phyloP scores from a whole-genome alignment of 2,329 filamentous ascomycete species.

The Lizonia empirigonia region DNA sequence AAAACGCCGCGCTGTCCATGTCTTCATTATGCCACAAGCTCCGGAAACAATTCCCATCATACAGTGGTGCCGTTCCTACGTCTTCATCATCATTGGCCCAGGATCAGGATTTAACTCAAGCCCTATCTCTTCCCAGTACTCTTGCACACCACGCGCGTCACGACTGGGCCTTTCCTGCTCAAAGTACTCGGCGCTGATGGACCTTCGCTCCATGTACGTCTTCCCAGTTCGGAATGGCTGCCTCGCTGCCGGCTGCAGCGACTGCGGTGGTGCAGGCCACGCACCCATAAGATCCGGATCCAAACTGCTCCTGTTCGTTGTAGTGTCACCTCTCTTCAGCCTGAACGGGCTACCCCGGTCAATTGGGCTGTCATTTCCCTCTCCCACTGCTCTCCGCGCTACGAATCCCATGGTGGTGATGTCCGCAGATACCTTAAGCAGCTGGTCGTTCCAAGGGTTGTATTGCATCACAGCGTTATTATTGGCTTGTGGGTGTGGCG shows the following conservation, averaged over 20 bases:
- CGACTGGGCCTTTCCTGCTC: slow-evolving; percentile 3
- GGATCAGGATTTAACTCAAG: slow-evolving; percentile 8
- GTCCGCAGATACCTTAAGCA: slow-evolving; percentile 3
- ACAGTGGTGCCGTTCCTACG: too few relatives aligned
- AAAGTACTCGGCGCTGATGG: slow-evolving; percentile 14
- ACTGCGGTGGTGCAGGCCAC: slow-evolving; percentile 28
- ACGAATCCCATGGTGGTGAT: background rate
- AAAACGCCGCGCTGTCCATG: slow-evolving; percentile 20
- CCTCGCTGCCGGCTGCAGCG: background rate
- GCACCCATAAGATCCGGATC: slow-evolving; percentile 23
- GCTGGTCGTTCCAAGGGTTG: slow-evolving; percentile 8
- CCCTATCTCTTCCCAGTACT: slow-evolving; percentile 9
- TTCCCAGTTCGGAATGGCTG: background rate
- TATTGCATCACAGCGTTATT: slow-evolving; percentile 1
- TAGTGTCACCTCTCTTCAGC: slow-evolving; percentile 37
- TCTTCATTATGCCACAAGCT: background rate
- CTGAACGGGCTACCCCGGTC: slow-evolving; percentile 38
- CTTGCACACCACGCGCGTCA: background rate
- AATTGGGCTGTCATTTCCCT: slow-evolving; percentile 33
- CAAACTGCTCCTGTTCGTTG: slow-evolving; percentile 24
- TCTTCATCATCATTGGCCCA: slow-evolving; percentile 8
- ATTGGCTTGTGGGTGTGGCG: background rate
- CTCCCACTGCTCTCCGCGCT: background rate
- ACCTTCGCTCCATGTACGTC: slow-evolving; percentile 11
- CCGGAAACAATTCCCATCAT: too few relatives aligned